A percentile compares a stretch with the other conserved stretches of the same genome.
phyloP scores from a whole-genome alignment of 345 rosid genomes.

The Combretum micranthum region DNA sequence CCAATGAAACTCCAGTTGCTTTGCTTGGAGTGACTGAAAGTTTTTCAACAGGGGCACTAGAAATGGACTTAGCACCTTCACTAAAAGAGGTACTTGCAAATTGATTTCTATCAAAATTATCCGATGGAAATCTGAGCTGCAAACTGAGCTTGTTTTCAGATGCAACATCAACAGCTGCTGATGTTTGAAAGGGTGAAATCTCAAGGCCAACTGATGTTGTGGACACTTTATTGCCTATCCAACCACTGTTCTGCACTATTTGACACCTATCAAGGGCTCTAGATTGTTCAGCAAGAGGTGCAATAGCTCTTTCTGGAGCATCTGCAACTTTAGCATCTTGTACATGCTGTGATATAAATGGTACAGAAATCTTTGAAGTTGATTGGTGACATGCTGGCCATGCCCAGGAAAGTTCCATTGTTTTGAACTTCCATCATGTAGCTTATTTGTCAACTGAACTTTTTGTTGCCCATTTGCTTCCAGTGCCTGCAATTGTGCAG shows the following conservation, averaged over 20 bases:
- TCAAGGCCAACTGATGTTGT: constrained; percentile 27
- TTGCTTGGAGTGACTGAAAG: constrained; percentile 25
- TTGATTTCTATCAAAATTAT: constrained; percentile 24
- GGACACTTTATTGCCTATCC: constrained; percentile 22
- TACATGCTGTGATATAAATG: constrained; percentile 18
- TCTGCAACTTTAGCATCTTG: constrained; percentile 12
- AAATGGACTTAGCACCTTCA: constrained; percentile 23
- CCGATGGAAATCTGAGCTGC: constrained; percentile 21
- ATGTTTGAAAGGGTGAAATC: constrained; percentile 31
- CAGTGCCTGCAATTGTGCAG: constrained; percentile 9
- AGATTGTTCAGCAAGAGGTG: constrained; percentile 28
- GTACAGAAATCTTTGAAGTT: constrained; percentile 20
- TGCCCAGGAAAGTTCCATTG: constrained; percentile 21
- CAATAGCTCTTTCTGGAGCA: constrained; percentile 27
- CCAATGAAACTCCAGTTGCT: constrained; percentile 24
- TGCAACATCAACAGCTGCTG: constrained; percentile 29
- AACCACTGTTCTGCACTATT: constrained; percentile 23
- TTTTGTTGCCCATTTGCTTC: constrained; percentile 29
- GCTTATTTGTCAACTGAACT: constrained; percentile 14
- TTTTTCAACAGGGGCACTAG: constrained; percentile 29
- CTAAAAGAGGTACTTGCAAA: constrained; percentile 21
- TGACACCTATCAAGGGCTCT: constrained; percentile 20
- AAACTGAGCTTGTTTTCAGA: constrained; percentile 25
- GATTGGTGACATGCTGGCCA: constrained; percentile 32
- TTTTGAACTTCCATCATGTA: constrained; percentile 25